phyloP scores from a whole-genome alignment of 805 yeast species.

The Metschnikowia sp. region DNA sequence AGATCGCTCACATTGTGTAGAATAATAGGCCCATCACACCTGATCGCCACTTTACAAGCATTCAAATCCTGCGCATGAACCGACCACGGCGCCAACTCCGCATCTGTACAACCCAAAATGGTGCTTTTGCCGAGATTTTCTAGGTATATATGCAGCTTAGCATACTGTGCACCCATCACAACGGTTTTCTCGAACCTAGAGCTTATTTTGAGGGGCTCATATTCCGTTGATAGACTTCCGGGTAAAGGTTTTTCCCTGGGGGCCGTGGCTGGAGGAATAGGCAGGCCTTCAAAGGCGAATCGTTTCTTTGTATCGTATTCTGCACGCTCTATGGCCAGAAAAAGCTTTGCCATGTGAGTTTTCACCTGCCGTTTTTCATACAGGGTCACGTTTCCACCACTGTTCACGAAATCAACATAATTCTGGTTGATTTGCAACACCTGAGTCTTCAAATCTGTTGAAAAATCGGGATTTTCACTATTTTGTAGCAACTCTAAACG shows the following conservation, averaged over 20 bases:
- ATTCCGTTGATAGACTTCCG: neutral
- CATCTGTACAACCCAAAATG: slow-evolving; percentile 1
- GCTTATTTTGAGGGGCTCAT: slow-evolving; percentile 2
- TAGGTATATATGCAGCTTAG: slow-evolving; percentile 16
- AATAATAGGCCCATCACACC: slow-evolving; percentile 30
- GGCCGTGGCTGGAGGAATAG: slow-evolving; percentile 14
- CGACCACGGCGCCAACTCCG: slow-evolving; percentile 16
- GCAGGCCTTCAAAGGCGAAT: slow-evolving; percentile 31
- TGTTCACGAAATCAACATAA: slow-evolving; percentile 3
- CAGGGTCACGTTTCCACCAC: slow-evolving; percentile 6
- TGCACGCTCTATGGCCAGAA: slow-evolving; percentile 22
- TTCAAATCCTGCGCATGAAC: slow-evolving; percentile 21
- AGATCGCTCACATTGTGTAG: slow-evolving; percentile 15
- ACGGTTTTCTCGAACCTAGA: neutral
- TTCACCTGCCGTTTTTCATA: slow-evolving; percentile 24
- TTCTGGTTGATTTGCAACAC: slow-evolving; percentile 10
- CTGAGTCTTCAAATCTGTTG: slow-evolving; percentile 3
- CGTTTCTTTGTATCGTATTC: slow-evolving; percentile 13
- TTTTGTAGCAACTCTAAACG: neutral
- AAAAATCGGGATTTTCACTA: neutral
- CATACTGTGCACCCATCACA: slow-evolving; percentile 5
- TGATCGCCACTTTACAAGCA: slow-evolving; percentile 16
- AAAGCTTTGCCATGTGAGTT: slow-evolving; percentile 18
- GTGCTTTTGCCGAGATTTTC: slow-evolving; percentile 3
- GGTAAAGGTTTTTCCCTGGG: neutral